Conservation (phyloP, 2,329 filamentous ascomycete genomes). For the Alternaria sp. region DNA sequence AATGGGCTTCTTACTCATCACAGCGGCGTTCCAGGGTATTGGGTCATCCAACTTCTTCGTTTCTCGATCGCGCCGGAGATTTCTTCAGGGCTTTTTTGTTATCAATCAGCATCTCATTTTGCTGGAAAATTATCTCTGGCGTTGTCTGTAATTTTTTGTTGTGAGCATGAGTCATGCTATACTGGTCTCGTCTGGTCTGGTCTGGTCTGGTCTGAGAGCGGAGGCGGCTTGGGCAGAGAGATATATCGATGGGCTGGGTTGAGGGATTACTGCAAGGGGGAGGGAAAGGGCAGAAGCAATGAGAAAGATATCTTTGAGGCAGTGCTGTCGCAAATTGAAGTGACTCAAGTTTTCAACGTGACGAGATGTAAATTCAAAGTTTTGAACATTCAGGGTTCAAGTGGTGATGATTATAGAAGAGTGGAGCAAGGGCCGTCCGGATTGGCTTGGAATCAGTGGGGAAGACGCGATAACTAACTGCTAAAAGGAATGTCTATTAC, state of each 20-base stretch:
- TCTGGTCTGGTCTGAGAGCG: constrained; percentile 5
- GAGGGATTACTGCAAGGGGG: neutral
- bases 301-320: constrained; percentile 25
- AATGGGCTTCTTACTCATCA: constrained; percentile 23
- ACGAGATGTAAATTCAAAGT: too few species aligned
- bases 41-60: constrained; percentile 10
- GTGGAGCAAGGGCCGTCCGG: too few species aligned
- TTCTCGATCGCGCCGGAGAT: constrained; percentile 6
- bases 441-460: too few species aligned
- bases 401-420: too few species aligned
- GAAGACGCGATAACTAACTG: too few species aligned
- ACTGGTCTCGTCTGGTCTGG: neutral
- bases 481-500: too few species aligned
- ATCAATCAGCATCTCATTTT: constrained; percentile 8
- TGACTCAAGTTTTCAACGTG: too few species aligned
- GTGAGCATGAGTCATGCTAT: constrained; percentile 5
- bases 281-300: constrained; percentile 6
- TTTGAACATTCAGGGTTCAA: too few species aligned
- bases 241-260: neutral
- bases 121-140: constrained; percentile 26
- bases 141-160: constrained; percentile 16
- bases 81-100: neutral
- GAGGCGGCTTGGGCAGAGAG: constrained; percentile 12
- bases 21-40: constrained; percentile 32
- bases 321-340: neutral